Percentiles rank a stretch among this genome's conserved stretches.
Conservation (phyloP, 75 land plant genomes). For the Picea sitchensis region DNA sequence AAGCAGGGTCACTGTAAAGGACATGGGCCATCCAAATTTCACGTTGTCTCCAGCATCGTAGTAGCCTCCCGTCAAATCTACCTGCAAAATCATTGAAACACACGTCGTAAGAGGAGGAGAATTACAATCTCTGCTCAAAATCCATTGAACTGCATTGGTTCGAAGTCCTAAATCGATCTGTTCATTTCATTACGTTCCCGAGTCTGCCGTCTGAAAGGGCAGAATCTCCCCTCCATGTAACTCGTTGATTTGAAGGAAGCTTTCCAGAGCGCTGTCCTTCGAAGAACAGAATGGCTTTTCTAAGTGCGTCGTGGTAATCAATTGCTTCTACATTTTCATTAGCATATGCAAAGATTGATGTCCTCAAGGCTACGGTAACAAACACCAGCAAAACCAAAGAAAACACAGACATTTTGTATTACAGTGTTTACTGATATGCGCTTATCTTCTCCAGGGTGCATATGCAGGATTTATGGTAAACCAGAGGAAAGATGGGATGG, state of each 20-base stretch:
- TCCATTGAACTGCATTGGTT: not conserved
- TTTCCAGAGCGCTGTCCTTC: constrained; percentile 44
- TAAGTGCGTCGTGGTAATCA: constrained; percentile 27
- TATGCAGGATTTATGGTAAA: not conserved
- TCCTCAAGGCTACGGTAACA: not conserved
- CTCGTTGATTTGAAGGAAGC: constrained; percentile 33
- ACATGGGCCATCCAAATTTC: constrained; percentile 40
- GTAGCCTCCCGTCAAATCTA: constrained; percentile 36
- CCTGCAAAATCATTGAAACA: constrained; percentile 44
- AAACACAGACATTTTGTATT: not conserved
- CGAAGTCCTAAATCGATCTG: not conserved
- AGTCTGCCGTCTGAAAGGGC: constrained; percentile 26
- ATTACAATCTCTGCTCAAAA: not conserved
- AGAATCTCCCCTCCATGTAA: constrained; percentile 35
- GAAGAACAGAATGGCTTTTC: constrained; percentile 29
- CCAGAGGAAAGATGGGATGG: not conserved
- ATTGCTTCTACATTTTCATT: not conserved
- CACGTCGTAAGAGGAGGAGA: constrained; percentile 35
- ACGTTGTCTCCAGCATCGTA: constrained; percentile 52
- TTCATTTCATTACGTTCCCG: not conserved
- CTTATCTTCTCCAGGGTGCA: not conserved
- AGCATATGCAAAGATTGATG: not conserved
- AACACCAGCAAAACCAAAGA: not conserved
- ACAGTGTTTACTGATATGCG: too few species aligned
- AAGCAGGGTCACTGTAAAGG: constrained; percentile 31